A percentile compares a stretch with the other conserved stretches of the same genome.
These are phyloP conservation scores for Rhodomyrtus psidioides DNA, from an alignment of 441 rosid species.

Conservation along the genomic window DNA sequence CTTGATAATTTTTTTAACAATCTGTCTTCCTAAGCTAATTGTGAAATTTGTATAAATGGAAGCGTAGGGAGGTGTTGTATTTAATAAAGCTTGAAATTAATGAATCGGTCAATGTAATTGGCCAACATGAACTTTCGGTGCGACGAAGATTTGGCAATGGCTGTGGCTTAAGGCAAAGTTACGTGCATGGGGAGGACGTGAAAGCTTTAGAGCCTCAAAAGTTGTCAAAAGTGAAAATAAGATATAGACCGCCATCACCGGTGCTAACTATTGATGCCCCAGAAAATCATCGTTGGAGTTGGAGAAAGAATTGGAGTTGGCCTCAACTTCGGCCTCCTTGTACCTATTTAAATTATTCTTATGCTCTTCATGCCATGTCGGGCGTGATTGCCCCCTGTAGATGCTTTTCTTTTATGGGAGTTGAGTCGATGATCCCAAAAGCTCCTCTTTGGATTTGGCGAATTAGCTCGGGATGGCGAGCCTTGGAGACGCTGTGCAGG, in stretches of 20 bases:
- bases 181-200: neutral
- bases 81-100: neutral
- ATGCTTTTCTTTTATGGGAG: no score
- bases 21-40: neutral
- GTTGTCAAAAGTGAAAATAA: neutral
- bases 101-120: neutral
- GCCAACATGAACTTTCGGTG: neutral
- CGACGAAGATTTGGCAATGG: neutral
- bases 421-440: no score
- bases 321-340: no score
- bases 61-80: neutral
- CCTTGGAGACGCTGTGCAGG: slow-evolving; percentile 7
- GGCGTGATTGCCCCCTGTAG: no score
- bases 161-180: neutral
- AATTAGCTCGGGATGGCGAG: no score
- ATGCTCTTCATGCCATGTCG: no score
- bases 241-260: neutral
- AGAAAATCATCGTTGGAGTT: no score
- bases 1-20: neutral
- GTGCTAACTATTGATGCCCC: no score
- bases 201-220: neutral
- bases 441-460: no score
- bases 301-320: no score
- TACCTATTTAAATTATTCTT: no score
- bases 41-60: neutral